Conservation (phyloP, 2,329 filamentous ascomycete species). For the Monosporascus sp. region DNA sequence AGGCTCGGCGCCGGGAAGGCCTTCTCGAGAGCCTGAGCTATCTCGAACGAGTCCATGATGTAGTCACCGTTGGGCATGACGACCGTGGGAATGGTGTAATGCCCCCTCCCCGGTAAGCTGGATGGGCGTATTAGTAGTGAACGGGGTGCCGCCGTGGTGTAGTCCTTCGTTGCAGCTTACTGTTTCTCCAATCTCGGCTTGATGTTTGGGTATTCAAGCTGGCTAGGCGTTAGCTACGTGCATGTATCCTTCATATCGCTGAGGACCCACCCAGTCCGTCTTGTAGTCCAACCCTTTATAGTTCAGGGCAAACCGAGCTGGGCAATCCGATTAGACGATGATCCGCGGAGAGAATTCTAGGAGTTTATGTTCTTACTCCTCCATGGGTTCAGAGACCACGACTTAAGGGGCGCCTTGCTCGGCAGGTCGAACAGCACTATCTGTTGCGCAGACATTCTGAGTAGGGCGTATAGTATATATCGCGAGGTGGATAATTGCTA, state of each 20-base stretch:
- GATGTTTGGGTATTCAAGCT: slow-evolving; percentile 63
- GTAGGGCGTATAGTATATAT: not conserved
- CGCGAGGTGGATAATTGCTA: too few relatives aligned
- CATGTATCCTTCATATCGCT: not conserved
- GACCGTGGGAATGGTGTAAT: slow-evolving; percentile 28
- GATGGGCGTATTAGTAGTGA: slow-evolving; percentile 25
- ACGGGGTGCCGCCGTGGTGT: not conserved
- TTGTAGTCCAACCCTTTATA: slow-evolving; percentile 63
- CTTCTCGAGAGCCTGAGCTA: slow-evolving; percentile 54
- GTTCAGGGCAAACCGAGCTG: slow-evolving; percentile 62
- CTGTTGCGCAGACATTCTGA: slow-evolving; percentile 18
- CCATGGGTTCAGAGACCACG: slow-evolving; percentile 68
- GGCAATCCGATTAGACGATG: slow-evolving; percentile 7
- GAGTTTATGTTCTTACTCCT: slow-evolving; percentile 47
- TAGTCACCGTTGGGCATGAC: slow-evolving; percentile 46
- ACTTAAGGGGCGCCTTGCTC: slow-evolving; percentile 39
- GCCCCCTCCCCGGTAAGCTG: slow-evolving; percentile 36
- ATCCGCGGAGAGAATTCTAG: not conserved
- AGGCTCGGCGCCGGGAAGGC: slow-evolving; percentile 53
- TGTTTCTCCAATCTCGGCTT: slow-evolving; percentile 48
- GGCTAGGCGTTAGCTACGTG: not conserved
- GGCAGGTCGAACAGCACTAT: slow-evolving; percentile 60
- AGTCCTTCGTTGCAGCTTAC: slow-evolving; percentile 31
- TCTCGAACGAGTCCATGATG: slow-evolving; percentile 59
- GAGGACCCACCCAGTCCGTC: slow-evolving; percentile 53